Evolutionary conservation across 2,329 filamentous ascomycete genomes (phyloP), one percentile per base, ranked within the genome.

Genomic region (Calonectria pseudoturangicola): DNA sequence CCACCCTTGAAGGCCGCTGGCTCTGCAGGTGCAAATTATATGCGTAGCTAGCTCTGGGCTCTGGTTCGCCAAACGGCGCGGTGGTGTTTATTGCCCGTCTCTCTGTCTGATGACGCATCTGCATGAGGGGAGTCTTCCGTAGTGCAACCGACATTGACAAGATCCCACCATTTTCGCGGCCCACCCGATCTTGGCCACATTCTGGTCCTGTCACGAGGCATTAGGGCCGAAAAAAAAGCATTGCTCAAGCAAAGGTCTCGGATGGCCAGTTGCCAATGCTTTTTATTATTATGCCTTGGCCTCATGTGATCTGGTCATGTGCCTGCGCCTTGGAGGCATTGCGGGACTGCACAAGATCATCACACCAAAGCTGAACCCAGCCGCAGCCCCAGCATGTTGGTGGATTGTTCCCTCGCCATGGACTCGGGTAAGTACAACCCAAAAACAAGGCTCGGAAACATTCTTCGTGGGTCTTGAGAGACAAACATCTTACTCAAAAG

Each of bases 61-160:
- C 65, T 64, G 65, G 68, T 73, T 75, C 64, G 63, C 43, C 47
- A 64, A 72, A 63, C 58, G 43, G 62, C 47, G 51, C 62, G 45
- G 43, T 67, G n/a, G n/a, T 41, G 43, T 71, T 50, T 68, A 45
- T 62, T 41, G 13, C 48, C 25, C 30, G 48, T 36, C 30, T 15
- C 18, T 50, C 33, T 62, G 30, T 62, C 50, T 36, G 68, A 62
- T 33, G 64, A 43, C 50, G 43, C 62, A 60, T 56, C 33, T 66
- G 39, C 68, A 47, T 39, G 18, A 71, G 15, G 27, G 43, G 15
- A 64, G 25, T 45, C 39, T 67, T 13, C 58, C 43, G 33, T 25
- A 15, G 25, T 39, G 30, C 43, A 63, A 51, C 54, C 45, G 43
- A 63, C 36, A 63, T 58, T 71, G 51, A 66, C 63, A 43, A 54